These are phyloP conservation scores for Macrophomina tecta DNA, from an alignment of 2,329 filamentous ascomycete species.

Conservation along the genomic window DNA sequence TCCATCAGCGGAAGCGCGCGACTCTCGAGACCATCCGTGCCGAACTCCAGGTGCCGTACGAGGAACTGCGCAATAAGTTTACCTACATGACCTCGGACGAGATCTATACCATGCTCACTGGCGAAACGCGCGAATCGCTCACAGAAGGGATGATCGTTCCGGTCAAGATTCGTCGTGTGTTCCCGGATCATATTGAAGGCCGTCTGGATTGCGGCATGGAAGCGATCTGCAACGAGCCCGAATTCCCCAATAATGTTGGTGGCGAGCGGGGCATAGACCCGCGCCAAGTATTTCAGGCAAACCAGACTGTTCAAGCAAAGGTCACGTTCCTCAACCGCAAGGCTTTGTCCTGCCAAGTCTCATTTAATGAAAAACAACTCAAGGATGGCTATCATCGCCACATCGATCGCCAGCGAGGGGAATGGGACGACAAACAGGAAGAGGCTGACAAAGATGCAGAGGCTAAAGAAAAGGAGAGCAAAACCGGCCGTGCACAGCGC, in stretches of 20 bases:
- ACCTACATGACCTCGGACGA: conserved; percentile 73
- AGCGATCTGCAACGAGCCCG: conserved; percentile 80
- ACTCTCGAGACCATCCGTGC: conserved; percentile 96
- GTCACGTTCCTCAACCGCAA: conserved; percentile 87
- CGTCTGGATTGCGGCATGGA: conserved; percentile 95
- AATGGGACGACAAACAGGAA: conserved; percentile 89
- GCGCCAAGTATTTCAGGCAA: conserved; percentile 71
- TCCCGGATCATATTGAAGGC: conserved; percentile 90
- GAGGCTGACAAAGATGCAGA: conserved; percentile 77
- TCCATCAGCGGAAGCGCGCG: conserved; percentile 91
- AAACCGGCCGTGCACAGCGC: conserved; percentile 83
- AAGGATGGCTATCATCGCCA: conserved; percentile 73
- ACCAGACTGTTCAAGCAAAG: conserved; percentile 88
- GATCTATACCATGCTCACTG: conserved; percentile 95
- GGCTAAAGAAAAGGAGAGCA: conserved; percentile 83
- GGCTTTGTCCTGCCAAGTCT: conserved; percentile 81
- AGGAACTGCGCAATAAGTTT: conserved; percentile 88
- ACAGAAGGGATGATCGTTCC: conserved; percentile 91
- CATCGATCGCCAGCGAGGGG: conserved; percentile 74
- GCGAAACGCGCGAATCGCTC: conserved; percentile 84
- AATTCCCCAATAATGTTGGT: conserved; percentile 75
- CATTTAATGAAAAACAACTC: conserved; percentile 80
- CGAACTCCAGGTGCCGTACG: conserved; percentile 89
- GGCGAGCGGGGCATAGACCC: conserved; percentile 61
- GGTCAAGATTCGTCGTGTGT: conserved; percentile 84